These are phyloP conservation scores for Golubevia sp. DNA, from an alignment of 1,284 basidiomycete genomes.

Conservation along the genomic window DNA sequence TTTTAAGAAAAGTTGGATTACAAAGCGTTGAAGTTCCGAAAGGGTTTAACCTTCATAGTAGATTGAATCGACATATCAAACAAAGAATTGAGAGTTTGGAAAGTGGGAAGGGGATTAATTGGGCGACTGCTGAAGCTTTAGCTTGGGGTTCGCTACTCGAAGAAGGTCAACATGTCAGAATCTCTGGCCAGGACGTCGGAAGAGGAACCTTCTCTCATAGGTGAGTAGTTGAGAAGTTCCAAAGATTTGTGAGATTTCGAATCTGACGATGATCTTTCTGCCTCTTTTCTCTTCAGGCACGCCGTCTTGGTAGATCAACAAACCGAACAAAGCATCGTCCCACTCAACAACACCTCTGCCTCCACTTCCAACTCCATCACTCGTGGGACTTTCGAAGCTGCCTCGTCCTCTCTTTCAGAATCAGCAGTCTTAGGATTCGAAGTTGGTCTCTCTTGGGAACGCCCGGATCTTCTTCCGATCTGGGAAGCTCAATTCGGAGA, in stretches of 20 bases:
- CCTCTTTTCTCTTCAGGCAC: constrained; percentile 65
- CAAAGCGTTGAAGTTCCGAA: constrained; percentile 75
- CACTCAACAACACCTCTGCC: constrained; percentile 67
- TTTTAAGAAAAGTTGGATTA: constrained; percentile 69
- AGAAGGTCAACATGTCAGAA: constrained; percentile 78
- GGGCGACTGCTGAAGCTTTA: constrained; percentile 85
- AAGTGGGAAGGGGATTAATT: constrained; percentile 75
- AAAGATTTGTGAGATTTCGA: no score
- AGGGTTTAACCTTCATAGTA: constrained; percentile 75
- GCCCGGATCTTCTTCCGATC: constrained; percentile 76
- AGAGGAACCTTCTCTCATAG: constrained; percentile 6
- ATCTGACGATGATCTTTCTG: no score
- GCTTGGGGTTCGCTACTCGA: constrained; percentile 82
- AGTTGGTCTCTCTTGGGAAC: constrained; percentile 81
- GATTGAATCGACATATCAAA: constrained; percentile 78
- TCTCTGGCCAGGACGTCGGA: constrained; percentile 88
- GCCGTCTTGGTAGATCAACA: constrained; percentile 87
- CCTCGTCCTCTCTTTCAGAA: constrained; percentile 18
- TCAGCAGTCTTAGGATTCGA: constrained; percentile 70
- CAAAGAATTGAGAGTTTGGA: constrained; percentile 75
- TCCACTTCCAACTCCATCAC: neutral
- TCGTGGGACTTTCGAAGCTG: constrained; percentile 6
- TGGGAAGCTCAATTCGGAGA: constrained; percentile 92
- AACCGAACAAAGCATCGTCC: constrained; percentile 71
- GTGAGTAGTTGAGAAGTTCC: neutral